phyloP scores from a whole-genome alignment of 208 protist species.

The Trichomonas tenax region DNA sequence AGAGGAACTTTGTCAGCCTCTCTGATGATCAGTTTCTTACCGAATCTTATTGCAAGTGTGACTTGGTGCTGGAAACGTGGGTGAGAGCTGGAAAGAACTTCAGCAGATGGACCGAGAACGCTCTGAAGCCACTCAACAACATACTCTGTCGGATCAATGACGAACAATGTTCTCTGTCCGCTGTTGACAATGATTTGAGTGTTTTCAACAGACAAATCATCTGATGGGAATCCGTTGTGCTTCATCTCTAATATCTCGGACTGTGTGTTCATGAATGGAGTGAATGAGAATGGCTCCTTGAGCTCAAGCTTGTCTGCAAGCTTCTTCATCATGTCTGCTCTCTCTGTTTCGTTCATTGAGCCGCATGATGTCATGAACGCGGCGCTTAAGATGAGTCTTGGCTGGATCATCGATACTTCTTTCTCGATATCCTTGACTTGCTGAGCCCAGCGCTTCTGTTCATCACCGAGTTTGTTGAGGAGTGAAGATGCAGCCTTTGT shows the following conservation, averaged over 20 bases:
- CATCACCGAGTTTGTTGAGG: not conserved
- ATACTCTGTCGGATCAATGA: not conserved
- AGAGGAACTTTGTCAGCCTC: not conserved
- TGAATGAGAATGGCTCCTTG: not conserved
- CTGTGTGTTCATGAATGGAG: not conserved
- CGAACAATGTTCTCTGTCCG: not conserved
- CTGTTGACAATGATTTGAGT: not conserved
- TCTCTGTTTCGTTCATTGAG: not conserved
- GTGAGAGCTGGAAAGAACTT: not conserved
- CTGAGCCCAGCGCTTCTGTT: not conserved
- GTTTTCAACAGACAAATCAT: not conserved
- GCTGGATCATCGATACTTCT: not conserved
- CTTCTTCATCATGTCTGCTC: not conserved
- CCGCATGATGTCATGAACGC: not conserved
- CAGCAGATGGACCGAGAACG: not conserved
- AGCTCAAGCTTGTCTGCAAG: not conserved
- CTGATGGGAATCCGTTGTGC: not conserved
- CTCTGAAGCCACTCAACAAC: not conserved
- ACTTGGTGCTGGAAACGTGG: slow-evolving; percentile 13
- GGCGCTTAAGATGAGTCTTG: not conserved
- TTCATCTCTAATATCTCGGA: not conserved
- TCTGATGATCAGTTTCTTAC: not conserved
- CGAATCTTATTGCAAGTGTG: not conserved
- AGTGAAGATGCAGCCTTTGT: not conserved
- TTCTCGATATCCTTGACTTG: not conserved